Conservation (phyloP, 495 filamentous ascomycete genomes). For the Staphylotrichum tortipilum region DNA sequence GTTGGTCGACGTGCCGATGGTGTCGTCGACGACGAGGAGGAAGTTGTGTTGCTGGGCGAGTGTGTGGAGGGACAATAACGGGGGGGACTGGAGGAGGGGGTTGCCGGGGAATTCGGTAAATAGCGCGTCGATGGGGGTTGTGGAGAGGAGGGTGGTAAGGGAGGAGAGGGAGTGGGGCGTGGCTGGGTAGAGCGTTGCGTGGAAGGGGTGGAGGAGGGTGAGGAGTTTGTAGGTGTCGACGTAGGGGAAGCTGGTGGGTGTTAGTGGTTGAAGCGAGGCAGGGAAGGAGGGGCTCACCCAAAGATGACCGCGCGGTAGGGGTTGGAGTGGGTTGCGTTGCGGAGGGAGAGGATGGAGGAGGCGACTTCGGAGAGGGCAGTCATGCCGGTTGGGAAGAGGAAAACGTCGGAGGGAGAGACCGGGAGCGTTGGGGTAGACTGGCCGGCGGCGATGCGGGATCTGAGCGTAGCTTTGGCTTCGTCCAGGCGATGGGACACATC, state of each 20-base stretch:
- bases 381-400: constrained; percentile 20
- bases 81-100: constrained; percentile 18
- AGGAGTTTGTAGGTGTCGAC: constrained; percentile 23
- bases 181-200: not conserved
- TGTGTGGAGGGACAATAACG: not conserved
- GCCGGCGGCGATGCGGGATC: not conserved
- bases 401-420: constrained; percentile 9
- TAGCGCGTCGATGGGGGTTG: constrained; percentile 2
- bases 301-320: constrained; percentile 10
- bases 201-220: not conserved
- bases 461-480: not conserved
- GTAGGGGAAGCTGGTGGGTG: constrained; percentile 17
- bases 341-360: constrained; percentile 4
- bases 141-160: not conserved
- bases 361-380: constrained; percentile 8
- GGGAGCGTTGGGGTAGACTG: not conserved
- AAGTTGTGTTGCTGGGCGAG: constrained; percentile 2
- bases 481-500: not conserved
- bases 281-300: constrained; percentile 3
- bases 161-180: not conserved
- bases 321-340: not conserved
- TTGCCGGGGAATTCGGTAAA: constrained; percentile 27
- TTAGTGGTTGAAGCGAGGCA: not conserved
- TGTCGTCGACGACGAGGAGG: constrained; percentile 22
- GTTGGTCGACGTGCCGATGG: constrained; percentile 14